Base-by-base conservation (phyloP, 495 filamentous ascomycete genomes). In the Corynascus novoguineensis region DNA sequence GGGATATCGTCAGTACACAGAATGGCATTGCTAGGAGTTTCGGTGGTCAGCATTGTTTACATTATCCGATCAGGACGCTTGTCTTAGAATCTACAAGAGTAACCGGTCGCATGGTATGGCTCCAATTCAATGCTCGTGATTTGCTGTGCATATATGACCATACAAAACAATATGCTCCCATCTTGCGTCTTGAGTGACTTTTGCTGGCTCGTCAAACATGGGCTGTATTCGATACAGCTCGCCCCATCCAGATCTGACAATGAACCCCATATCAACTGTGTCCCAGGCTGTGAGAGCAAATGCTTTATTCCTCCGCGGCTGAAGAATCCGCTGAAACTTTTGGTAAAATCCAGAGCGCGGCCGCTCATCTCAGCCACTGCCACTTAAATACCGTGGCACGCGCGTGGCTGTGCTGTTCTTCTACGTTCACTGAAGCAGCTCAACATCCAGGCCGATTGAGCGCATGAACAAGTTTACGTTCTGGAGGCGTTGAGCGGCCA, bases 381-480 rank as follows among this genome's bases (percentile, higher is more conserved):
- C 17, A 12, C n/a, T n/a, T n/a, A n/a, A n/a, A n/a, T n/a, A n/a
- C n/a, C n/a, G n/a, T n/a, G n/a, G n/a, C n/a, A n/a, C n/a, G n/a
- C n/a, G n/a, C 27, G 34, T 5, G 22, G 35, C 25, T 15, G 21
- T 27, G 8, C 15, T 29, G 8, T 56, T 15, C n/a, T 24, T 14
- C 12, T 47, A 15, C 7, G 24, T 25, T 82, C 65, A 96, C 67
- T 88, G 86, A 60, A 98, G 84, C 57, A 97, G 76, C 63, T 96
- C 93, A 32, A 98, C 93, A 76, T 97, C 95, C 63, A 98, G 78
- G 5, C 93, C 95, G 70, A 98, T 97, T 50, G 92, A 93, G 60
- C 90, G 83, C 92, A 98, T 97, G 70, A 98, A 98, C 28, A 98
- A 75, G 71, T 98, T 97, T 61, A 98, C 95, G 67, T 96, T 92